These are phyloP conservation scores for Gilbertella persicaria DNA, from an alignment of 371 early-diverging fungal species.

Conservation along the genomic window DNA sequence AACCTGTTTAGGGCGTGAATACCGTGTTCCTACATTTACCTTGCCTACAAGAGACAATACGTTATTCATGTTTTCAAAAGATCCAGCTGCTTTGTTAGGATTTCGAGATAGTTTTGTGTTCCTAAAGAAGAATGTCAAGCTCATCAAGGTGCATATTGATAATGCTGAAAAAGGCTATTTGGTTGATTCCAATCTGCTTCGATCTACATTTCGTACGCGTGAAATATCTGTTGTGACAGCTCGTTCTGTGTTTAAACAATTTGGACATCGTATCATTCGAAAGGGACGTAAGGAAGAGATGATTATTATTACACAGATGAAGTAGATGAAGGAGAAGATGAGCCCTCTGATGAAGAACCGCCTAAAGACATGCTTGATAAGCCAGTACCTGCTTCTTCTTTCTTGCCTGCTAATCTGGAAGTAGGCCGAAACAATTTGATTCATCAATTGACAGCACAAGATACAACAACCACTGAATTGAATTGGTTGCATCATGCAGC, in stretches of 20 bases:
- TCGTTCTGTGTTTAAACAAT: slow-evolving; percentile 78
- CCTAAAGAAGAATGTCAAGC: slow-evolving; percentile 76
- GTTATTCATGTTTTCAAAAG: slow-evolving; percentile 85
- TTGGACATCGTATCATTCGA: slow-evolving; percentile 80
- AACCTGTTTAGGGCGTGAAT: slow-evolving; percentile 58
- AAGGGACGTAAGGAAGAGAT: slow-evolving; percentile 79
- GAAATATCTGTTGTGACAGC: slow-evolving; percentile 84
- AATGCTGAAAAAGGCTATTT: slow-evolving; percentile 78
- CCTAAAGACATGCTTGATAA: slow-evolving; percentile 10
- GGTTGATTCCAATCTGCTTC: slow-evolving; percentile 67
- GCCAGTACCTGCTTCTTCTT: slow-evolving; percentile 1
- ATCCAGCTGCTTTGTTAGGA: slow-evolving; percentile 80
- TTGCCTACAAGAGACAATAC: slow-evolving; percentile 70
- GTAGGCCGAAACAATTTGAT: slow-evolving; percentile 17
- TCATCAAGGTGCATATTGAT: slow-evolving; percentile 75
- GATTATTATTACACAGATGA: slow-evolving; percentile 79
- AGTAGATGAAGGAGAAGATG: slow-evolving; percentile 37
- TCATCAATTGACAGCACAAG: slow-evolving; percentile 19
- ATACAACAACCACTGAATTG: slow-evolving; percentile 16
- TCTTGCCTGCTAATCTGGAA: slow-evolving; percentile 1
- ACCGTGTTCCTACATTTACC: slow-evolving; percentile 66
- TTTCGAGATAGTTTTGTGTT: slow-evolving; percentile 91
- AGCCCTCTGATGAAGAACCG: slow-evolving; percentile 17
- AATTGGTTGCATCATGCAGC: slow-evolving; percentile 63
- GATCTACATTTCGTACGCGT: slow-evolving; percentile 77